Percentiles rank a stretch among this genome's conserved stretches.
Conservation (phyloP, 345 rosid genomes). For the Turritis glabra region DNA sequence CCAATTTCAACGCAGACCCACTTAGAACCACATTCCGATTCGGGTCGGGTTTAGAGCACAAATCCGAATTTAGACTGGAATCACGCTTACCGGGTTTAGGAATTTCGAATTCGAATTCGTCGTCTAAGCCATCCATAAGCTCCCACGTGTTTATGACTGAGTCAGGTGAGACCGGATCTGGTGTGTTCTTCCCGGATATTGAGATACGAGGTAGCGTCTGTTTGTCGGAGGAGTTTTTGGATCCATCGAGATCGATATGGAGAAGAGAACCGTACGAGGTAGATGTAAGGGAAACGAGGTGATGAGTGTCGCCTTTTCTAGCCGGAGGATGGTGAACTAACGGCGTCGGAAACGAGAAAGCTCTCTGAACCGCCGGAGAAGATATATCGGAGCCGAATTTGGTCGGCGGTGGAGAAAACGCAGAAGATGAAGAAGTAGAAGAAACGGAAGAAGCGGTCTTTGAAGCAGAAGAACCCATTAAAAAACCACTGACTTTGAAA, state of each 20-base stretch:
- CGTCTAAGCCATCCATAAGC: constrained; percentile 93
- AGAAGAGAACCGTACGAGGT: constrained; percentile 84
- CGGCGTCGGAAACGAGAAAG: constrained; percentile 66
- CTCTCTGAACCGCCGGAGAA: constrained; percentile 43
- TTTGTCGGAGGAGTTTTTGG: constrained; percentile 31
- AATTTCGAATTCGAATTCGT: constrained; percentile 45
- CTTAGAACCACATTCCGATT: constrained; percentile 30
- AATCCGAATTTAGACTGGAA: background rate
- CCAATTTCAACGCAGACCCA: constrained; percentile 40
- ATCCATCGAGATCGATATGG: constrained; percentile 42
- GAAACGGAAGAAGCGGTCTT: constrained; percentile 37
- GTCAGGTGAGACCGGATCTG: constrained; percentile 59
- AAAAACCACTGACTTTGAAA: background rate
- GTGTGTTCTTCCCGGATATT: constrained; percentile 20
- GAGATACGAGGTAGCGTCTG: constrained; percentile 33
- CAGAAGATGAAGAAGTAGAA: constrained; percentile 35
- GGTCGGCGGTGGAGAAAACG: constrained; percentile 40
- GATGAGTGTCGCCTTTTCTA: constrained; percentile 82
- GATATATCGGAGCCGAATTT: constrained; percentile 22
- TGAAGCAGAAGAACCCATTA: constrained; percentile 83
- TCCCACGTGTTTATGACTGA: constrained; percentile 96
- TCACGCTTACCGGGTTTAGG: constrained; percentile 36
- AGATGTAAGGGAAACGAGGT: constrained; percentile 83
- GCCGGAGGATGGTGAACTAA: constrained; percentile 88
- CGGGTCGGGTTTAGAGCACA: constrained; percentile 32